These are phyloP conservation scores for Fusarium gaditjirri DNA, from an alignment of 2,329 filamentous ascomycete species.

Conservation along the genomic window DNA sequence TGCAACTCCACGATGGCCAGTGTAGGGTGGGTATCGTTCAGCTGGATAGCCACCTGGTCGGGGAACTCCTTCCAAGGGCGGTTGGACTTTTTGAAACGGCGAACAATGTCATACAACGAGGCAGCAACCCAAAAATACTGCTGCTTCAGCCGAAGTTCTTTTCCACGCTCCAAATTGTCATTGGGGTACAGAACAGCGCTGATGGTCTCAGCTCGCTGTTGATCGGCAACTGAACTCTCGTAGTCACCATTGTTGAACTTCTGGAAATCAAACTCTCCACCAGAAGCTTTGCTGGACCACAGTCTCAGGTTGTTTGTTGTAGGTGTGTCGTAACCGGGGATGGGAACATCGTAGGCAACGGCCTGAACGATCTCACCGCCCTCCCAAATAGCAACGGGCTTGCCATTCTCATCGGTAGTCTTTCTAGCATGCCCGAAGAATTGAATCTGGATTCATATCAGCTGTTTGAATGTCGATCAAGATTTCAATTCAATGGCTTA, in stretches of 20 bases:
- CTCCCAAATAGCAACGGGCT: slow-evolving; percentile 81
- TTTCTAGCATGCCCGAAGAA: slow-evolving; percentile 91
- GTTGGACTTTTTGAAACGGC: slow-evolving; percentile 97
- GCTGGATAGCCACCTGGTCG: slow-evolving; percentile 94
- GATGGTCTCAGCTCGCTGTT: slow-evolving; percentile 98
- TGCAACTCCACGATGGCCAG: slow-evolving; percentile 96
- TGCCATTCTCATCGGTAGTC: slow-evolving; percentile 79
- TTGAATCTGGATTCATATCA: slow-evolving; percentile 70
- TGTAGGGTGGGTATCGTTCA: slow-evolving; percentile 98
- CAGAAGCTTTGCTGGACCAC: slow-evolving; percentile 97
- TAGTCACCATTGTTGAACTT: slow-evolving; percentile 99
- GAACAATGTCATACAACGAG: slow-evolving; percentile 94
- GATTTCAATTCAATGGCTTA: slow-evolving; percentile 50
- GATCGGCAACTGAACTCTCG: slow-evolving; percentile 96
- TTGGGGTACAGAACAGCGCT: slow-evolving; percentile 97
- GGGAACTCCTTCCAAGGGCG: slow-evolving; percentile 91
- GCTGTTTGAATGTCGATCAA: neutral
- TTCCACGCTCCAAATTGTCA: slow-evolving; percentile 94
- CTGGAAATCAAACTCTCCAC: slow-evolving; percentile 98
- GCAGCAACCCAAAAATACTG: slow-evolving; percentile 99
- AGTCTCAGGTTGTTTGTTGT: slow-evolving; percentile 97
- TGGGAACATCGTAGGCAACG: slow-evolving; percentile 90
- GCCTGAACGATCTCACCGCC: slow-evolving; percentile 93
- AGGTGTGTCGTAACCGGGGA: slow-evolving; percentile 88
- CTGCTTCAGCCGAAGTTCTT: slow-evolving; percentile 97